Conservation (phyloP, 139 green algal species). For the Picochlorum sp. region DNA sequence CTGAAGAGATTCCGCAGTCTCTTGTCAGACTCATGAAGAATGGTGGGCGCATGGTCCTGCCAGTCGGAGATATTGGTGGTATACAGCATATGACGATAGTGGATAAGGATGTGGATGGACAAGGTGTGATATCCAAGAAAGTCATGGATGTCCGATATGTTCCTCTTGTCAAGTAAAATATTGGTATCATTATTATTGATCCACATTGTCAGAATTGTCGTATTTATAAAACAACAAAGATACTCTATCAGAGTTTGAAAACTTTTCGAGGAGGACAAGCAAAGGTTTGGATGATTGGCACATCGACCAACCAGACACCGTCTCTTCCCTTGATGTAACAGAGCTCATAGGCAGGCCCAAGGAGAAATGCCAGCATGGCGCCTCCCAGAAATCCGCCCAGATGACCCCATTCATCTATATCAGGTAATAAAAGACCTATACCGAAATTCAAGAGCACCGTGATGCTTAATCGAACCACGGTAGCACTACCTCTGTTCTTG, state of each 20-base stretch:
- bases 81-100: slow-evolving; percentile 27
- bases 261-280: slow-evolving; percentile 6
- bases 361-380: background rate
- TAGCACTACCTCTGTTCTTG: background rate
- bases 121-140: slow-evolving; percentile 8
- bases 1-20: slow-evolving; percentile 51
- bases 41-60: slow-evolving; percentile 41
- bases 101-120: slow-evolving; percentile 19
- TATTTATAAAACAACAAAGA: too few relatives aligned
- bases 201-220: too few relatives aligned
- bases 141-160: slow-evolving; percentile 10
- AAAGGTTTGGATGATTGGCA: slow-evolving; percentile 1
- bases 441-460: slow-evolving; percentile 9
- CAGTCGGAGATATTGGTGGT: slow-evolving; percentile 20
- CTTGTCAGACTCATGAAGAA: slow-evolving; percentile 52
- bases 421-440: slow-evolving; percentile 1
- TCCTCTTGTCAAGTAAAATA: background rate
- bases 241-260: background rate
- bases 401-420: slow-evolving; percentile 16
- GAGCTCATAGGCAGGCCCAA: slow-evolving; percentile 8
- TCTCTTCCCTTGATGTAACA: slow-evolving; percentile 2
- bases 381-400: slow-evolving; percentile 11
- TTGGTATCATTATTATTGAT: too few relatives aligned
- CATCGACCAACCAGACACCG: slow-evolving; percentile 11
- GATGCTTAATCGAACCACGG: background rate